Percentiles rank a stretch among this genome's conserved stretches.
phyloP scores from a whole-genome alignment of 2,329 filamentous ascomycete species.

The Tolypocladium album region DNA sequence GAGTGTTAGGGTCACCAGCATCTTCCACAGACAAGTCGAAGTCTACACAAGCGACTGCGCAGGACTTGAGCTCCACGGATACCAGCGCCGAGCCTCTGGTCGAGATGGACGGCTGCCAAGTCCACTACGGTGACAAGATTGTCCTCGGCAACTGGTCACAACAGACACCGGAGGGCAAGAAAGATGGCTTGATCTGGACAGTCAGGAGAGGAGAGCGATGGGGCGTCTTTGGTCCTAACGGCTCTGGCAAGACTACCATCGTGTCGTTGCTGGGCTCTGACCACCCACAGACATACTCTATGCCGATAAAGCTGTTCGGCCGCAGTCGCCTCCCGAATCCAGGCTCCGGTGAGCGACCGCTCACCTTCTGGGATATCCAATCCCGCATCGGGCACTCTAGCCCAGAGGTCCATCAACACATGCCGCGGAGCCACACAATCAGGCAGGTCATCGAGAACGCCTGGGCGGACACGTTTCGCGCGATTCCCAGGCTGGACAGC shows the following conservation, averaged over 20 bases:
- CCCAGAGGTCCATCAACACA: conserved; percentile 88
- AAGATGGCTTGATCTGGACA: conserved; percentile 67
- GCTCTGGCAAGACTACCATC: conserved; percentile 90
- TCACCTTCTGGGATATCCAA: conserved; percentile 91
- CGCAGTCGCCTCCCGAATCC: conserved; percentile 66
- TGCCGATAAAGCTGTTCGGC: conserved; percentile 80
- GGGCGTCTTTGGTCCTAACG: conserved; percentile 90
- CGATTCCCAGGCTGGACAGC: conserved; percentile 52
- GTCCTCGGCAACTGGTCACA: conserved; percentile 76
- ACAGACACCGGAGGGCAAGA: conserved; percentile 33
- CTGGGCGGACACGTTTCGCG: conserved; percentile 80
- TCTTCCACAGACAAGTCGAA: conserved; percentile 2
- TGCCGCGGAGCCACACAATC: conserved; percentile 67
- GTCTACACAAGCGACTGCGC: conserved; percentile 4
- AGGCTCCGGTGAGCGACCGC: conserved; percentile 53
- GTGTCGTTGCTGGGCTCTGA: conserved; percentile 90
- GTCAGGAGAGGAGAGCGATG: conserved; percentile 77
- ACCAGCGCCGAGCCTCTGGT: conserved; percentile 57
- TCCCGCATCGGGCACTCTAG: conserved; percentile 83
- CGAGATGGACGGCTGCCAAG: conserved; percentile 76
- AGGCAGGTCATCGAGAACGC: conserved; percentile 72
- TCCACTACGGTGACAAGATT: conserved; percentile 67
- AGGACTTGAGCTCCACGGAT: conserved; percentile 11
- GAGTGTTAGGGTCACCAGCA: conserved; percentile 22
- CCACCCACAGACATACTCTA: conserved; percentile 86